Evolutionary conservation across 2,329 filamentous ascomycete species (phyloP).

Genomic region (Phaeosphaeria sp.): DNA sequence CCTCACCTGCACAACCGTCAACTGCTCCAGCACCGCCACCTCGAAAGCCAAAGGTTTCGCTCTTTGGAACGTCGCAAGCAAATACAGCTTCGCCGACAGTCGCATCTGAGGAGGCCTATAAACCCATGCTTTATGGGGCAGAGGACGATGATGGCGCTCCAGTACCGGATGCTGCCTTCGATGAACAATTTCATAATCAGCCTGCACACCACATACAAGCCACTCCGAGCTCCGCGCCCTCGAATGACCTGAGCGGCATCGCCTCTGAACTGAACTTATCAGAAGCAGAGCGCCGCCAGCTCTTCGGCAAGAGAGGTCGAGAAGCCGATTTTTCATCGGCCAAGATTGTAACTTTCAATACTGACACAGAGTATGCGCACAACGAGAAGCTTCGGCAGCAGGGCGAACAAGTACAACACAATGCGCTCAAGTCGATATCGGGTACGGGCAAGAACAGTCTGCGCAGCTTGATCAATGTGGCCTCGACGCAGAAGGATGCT

Average conservation of each 20-base stretch:
- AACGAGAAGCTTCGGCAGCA: slow-evolving; percentile 78
- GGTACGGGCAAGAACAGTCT: slow-evolving; percentile 85
- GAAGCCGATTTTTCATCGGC: slow-evolving; percentile 58
- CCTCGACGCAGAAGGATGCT: slow-evolving; percentile 81
- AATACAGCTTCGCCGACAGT: slow-evolving; percentile 35
- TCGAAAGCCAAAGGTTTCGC: slow-evolving; percentile 67
- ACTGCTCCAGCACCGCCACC: slow-evolving; percentile 24
- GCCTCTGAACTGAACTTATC: slow-evolving; percentile 82
- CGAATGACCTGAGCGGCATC: slow-evolving; percentile 71
- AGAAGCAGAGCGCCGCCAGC: slow-evolving; percentile 75
- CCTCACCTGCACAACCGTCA: slow-evolving; percentile 13
- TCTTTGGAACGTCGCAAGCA: slow-evolving; percentile 69
- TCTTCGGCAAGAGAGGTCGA: slow-evolving; percentile 75
- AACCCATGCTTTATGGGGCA: slow-evolving; percentile 46
- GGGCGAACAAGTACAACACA: slow-evolving; percentile 74
- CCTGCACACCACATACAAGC: slow-evolving; percentile 15
- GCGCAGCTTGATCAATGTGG: slow-evolving; percentile 84
- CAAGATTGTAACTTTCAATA: slow-evolving; percentile 86
- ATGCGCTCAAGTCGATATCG: slow-evolving; percentile 80
- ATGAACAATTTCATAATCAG: slow-evolving; percentile 8
- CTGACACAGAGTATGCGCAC: slow-evolving; percentile 82
- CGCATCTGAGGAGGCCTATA: slow-evolving; percentile 38
- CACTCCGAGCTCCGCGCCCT: slow-evolving; percentile 14
- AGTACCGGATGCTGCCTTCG: slow-evolving; percentile 20
- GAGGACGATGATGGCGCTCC: slow-evolving; percentile 27